Evolutionary conservation across 805 yeast genomes (phyloP), one percentile per base, ranked within the genome.

Genomic region (Komagataella kurtzmanii): DNA sequence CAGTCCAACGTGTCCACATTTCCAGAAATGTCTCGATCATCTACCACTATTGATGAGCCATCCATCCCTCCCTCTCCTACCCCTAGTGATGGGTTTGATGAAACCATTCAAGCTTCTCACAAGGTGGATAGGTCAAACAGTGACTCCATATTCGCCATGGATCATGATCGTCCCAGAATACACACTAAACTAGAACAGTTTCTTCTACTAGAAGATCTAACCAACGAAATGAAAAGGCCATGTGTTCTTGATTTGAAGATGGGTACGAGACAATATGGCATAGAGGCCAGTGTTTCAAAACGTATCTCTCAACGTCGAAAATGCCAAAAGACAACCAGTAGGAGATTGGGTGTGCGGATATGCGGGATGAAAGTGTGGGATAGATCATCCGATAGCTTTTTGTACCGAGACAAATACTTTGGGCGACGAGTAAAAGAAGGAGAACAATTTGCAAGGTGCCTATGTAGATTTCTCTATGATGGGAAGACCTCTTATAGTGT

Each of bases 261-360:
- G 98, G 99, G 99, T 0, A 91, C 99, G 0, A 75, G 99, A 53
- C 99, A 93, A 66, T 93, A 93, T 61, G 99, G 99, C 7, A 84
- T 91, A n/a, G 96, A 89, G 56, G 97, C 98, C 0, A 73, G 75
- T 5, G 64, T 68, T 12, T 68, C 80, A 49, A 93, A 93, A 66
- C 84, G 81, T 61, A 63, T 69, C 49, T 87, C 96, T 0, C 99
- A 93, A 68, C 69, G 87, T 40, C 73, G 73, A 51, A 93, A 93
- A 66, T 93, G 99, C 65, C 69, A 75, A 3, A 67, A 72, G 52
- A 91, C 98, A 0, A 91, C 98, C 0, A 83, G 93, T 1, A 71
- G 88, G 47, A 68, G 72, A 53, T 72, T 93, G 40, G 99, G 99
- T 7, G 96, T 89, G 1, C 73, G 99, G 51, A 79, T 93, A 12